These are phyloP conservation scores for Lanzia echinophila DNA, from an alignment of 2,329 filamentous ascomycete species.

Conservation along the genomic window DNA sequence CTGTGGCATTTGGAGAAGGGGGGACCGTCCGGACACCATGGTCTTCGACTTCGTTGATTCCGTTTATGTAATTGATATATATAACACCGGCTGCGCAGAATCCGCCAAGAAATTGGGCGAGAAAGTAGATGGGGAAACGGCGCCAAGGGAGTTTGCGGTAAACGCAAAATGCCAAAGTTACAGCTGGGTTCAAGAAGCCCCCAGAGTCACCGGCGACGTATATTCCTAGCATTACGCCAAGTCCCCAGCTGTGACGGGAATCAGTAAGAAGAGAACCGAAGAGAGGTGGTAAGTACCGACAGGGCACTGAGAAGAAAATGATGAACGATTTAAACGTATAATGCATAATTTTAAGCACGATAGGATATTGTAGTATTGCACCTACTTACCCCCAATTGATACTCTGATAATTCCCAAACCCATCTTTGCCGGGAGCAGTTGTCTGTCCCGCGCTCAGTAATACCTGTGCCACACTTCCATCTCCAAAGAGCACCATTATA, in stretches of 20 bases:
- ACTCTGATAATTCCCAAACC: slow-evolving; percentile 25
- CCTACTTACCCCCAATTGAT: slow-evolving; percentile 25
- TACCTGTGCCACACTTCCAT: slow-evolving; percentile 66
- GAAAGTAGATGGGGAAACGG: slow-evolving; percentile 60
- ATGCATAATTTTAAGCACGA: no score
- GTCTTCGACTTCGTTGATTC: slow-evolving; percentile 59
- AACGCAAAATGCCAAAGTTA: slow-evolving; percentile 63
- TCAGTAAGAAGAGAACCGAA: neutral
- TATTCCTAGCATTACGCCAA: slow-evolving; percentile 63
- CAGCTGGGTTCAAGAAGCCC: slow-evolving; percentile 63
- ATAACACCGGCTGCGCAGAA: slow-evolving; percentile 55
- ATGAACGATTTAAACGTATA: no score
- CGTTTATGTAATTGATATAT: slow-evolving; percentile 57
- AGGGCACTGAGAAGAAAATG: no score
- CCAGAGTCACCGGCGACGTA: slow-evolving; percentile 61
- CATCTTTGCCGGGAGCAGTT: slow-evolving; percentile 18
- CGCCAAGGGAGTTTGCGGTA: slow-evolving; percentile 49
- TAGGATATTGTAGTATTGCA: no score
- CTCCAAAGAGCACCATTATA: slow-evolving; percentile 61
- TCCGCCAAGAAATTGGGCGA: slow-evolving; percentile 61
- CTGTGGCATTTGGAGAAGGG: slow-evolving; percentile 51
- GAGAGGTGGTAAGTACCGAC: neutral
- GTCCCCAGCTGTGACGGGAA: slow-evolving; percentile 31
- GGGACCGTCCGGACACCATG: slow-evolving; percentile 55
- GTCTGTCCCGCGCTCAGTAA: slow-evolving; percentile 41